Evolutionary conservation across 1,284 basidiomycete genomes (phyloP).

Genomic region (Cronartium quercuum): DNA sequence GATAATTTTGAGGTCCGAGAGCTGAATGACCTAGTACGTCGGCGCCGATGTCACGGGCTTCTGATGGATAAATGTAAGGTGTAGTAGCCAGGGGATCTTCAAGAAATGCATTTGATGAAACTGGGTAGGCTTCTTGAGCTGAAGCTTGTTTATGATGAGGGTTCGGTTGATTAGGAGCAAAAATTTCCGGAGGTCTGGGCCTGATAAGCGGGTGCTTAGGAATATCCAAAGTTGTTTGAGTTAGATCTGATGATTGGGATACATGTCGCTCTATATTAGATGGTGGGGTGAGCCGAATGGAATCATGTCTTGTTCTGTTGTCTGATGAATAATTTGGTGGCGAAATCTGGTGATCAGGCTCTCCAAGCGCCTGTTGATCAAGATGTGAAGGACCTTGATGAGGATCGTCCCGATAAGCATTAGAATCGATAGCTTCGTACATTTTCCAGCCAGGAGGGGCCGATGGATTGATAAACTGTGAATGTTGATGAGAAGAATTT

Average conservation of each 20-base stretch:
- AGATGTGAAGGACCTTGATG: neutral
- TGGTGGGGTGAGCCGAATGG: too few species aligned
- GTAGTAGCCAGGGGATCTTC: neutral
- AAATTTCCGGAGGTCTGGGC: constrained; percentile 7
- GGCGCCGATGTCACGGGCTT: constrained; percentile 33
- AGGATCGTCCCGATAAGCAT: neutral
- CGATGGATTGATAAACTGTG: neutral
- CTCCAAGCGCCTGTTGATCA: neutral
- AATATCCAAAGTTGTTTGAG: neutral
- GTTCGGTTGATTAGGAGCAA: neutral
- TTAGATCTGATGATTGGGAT: neutral
- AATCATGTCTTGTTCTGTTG: too few species aligned
- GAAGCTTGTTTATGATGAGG: neutral
- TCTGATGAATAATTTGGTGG: too few species aligned
- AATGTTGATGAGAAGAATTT: neutral
- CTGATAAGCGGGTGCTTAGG: neutral
- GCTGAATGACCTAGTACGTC: constrained; percentile 24
- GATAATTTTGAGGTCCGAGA: constrained; percentile 21
- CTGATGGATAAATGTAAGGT: constrained; percentile 34
- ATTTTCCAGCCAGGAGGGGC: constrained; percentile 27
- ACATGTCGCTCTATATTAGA: neutral
- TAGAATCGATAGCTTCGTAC: constrained; percentile 12
- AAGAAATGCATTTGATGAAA: neutral
- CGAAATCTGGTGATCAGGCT: neutral
- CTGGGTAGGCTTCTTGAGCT: constrained; percentile 11